phyloP scores from a whole-genome alignment of 257 asterid species.

The Nicotiana undulata region DNA sequence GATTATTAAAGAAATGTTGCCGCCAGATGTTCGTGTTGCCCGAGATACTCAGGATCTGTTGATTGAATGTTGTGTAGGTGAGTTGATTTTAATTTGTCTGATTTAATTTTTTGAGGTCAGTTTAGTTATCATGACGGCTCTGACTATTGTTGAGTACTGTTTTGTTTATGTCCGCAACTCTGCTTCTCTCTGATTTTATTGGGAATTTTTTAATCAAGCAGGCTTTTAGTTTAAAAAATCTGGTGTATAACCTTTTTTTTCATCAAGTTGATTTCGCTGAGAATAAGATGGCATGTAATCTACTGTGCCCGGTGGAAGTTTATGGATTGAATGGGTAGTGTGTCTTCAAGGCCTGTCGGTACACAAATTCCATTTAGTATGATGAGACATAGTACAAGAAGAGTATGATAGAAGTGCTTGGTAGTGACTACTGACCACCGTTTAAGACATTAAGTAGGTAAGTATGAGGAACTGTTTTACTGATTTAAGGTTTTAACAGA shows the following conservation, averaged over 20 bases:
- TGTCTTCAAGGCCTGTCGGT: not conserved
- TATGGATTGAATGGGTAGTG: not conserved
- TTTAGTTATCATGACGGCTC: not conserved
- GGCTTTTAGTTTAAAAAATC: no score
- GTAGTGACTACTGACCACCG: not conserved
- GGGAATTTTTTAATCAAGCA: not conserved
- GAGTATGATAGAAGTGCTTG: not conserved
- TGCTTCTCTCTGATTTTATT: not conserved
- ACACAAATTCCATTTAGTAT: not conserved
- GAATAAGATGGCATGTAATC: no score
- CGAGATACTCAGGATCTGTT: slow-evolving; percentile 96
- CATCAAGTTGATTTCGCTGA: no score
- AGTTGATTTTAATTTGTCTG: slow-evolving; percentile 1
- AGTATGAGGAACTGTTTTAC: not conserved
- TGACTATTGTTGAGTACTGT: not conserved
- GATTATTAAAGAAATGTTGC: slow-evolving; percentile 74
- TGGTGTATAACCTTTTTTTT: no score
- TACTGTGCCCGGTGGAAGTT: not conserved
- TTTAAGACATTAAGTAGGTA: not conserved
- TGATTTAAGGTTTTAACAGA: not conserved
- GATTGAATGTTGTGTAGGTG: slow-evolving; percentile 96
- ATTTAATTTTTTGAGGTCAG: not conserved
- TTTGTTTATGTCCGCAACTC: not conserved
- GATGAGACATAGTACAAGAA: not conserved
- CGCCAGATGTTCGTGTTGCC: slow-evolving; percentile 98